phyloP scores from a whole-genome alignment of 164 flowering plant species.

The Tetracentron sinense region DNA sequence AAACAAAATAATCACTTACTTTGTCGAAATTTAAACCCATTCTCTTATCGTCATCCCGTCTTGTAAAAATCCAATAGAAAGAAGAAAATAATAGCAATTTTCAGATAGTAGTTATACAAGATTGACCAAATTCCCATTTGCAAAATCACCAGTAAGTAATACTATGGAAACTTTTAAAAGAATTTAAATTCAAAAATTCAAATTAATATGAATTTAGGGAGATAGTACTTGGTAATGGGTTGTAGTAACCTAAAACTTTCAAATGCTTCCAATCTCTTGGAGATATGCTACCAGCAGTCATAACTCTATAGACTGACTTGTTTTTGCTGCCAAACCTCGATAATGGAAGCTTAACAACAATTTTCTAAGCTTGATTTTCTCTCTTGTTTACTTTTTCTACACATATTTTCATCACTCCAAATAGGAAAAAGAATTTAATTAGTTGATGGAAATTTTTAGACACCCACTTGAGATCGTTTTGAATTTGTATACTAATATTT shows the following conservation, averaged over 20 bases:
- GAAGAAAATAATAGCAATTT: background rate
- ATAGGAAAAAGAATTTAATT: too few species aligned
- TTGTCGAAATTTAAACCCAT: slow-evolving; percentile 94
- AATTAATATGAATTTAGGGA: too few species aligned
- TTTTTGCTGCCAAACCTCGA: slow-evolving; percentile 83
- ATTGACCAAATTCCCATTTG: too few species aligned
- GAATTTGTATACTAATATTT: too few species aligned
- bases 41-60: slow-evolving; percentile 86
- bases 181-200: too few species aligned
- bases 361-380: slow-evolving; percentile 31
- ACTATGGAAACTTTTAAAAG: too few species aligned
- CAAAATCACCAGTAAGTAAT: background rate
- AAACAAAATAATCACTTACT: slow-evolving; percentile 47
- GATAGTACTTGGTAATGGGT: slow-evolving; percentile 97
- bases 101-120: too few species aligned
- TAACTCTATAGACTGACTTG: slow-evolving; percentile 78
- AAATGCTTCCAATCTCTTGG: slow-evolving; percentile 96
- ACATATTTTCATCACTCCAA: background rate
- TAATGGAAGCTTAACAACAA: slow-evolving; percentile 80
- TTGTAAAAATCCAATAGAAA: slow-evolving; percentile 28
- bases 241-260: slow-evolving; percentile 84
- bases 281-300: slow-evolving; percentile 84
- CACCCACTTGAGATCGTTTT: too few species aligned
- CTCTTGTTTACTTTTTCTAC: background rate
- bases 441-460: too few species aligned